Base-by-base conservation (phyloP, 441 rosid genomes). In the Melianthus villosus region DNA sequence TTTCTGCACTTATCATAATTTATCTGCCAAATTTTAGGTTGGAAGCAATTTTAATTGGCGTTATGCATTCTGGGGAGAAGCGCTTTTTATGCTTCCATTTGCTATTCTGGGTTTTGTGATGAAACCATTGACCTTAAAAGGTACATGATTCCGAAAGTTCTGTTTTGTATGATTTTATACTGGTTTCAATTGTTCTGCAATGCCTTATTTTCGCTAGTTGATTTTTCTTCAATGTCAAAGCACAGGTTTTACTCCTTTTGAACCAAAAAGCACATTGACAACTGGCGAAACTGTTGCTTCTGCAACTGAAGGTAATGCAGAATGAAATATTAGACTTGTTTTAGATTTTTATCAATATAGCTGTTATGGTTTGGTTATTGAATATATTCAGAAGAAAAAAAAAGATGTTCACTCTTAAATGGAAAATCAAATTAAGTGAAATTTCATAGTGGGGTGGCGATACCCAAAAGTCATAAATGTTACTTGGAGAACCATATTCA, bases 51-150 rank as follows among this genome's bases (percentile, higher is more conserved):
- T 65, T 3, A 67, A 50, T 37, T 89, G 98, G 98, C 93, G 89
- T 43, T 63, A 50, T 56, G 94, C 96, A 17, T 89, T 89, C 57
- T 79, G 51, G 55, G 89, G 87, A 10, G 98, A 84, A 56, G 94
- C 98, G 46, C 49, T 82, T 19, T 38, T 79, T 53, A 84, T 89
- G 98, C 44, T 73, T 53, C 80, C 86, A 31, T 89, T 89, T 13
- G 93, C 68, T 42, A 23, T 82, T 48, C 59, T 79, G 56, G 74
- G 77, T 31, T 84, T 82, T 44, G 52, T 67, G 9, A 69, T 84
- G 60, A 89, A 79, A 60, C 96, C 96, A 40, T 68, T 81, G 53
- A 80, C 68, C 62, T 56, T 84, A 39, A 84, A 84, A 89, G 98
- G 97, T 81, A 58, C 30, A 10, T 28, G 9, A 27, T 50, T 50